Conservation (phyloP, 805 yeast genomes). For the Aciculoconidium aculeatum region DNA sequence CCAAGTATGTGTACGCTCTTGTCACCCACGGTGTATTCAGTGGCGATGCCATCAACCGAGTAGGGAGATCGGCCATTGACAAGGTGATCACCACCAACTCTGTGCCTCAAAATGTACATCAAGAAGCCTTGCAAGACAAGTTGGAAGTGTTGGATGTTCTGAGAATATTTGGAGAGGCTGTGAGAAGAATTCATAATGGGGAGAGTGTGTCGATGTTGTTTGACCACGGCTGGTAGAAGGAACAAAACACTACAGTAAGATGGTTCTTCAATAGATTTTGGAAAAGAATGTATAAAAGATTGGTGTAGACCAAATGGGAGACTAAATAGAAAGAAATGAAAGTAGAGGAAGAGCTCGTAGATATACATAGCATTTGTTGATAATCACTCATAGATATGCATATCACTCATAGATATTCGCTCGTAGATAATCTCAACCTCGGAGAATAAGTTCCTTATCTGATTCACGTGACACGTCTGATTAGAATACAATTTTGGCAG, state of each 20-base stretch:
- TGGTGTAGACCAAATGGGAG: too few species aligned
- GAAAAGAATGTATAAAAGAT: too few species aligned
- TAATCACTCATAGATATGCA: too few species aligned
- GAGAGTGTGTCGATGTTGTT: constrained; percentile 92
- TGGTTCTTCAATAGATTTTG: neutral
- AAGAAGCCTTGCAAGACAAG: constrained; percentile 45
- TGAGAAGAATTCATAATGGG: constrained; percentile 94
- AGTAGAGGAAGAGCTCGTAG: too few species aligned
- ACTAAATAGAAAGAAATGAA: too few species aligned
- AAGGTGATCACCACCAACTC: constrained; percentile 84
- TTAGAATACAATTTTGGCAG: too few species aligned
- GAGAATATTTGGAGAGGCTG: constrained; percentile 86
- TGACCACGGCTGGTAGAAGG: constrained; percentile 65
- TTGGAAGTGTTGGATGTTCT: constrained; percentile 85
- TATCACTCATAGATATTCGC: too few species aligned
- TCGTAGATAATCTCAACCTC: too few species aligned
- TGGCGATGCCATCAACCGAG: constrained; percentile 80
- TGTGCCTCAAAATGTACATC: constrained; percentile 73
- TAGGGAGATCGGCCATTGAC: constrained; percentile 67
- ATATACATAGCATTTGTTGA: too few species aligned
- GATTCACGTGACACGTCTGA: too few species aligned
- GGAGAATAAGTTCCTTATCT: too few species aligned
- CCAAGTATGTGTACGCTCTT: constrained; percentile 75
- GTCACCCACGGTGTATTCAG: constrained; percentile 91
- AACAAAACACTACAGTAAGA: neutral